Percentiles rank a stretch among this genome's conserved stretches.
These are phyloP conservation scores for Pyrenophora graminea DNA, from an alignment of 2,329 filamentous ascomycete species.

Conservation along the genomic window DNA sequence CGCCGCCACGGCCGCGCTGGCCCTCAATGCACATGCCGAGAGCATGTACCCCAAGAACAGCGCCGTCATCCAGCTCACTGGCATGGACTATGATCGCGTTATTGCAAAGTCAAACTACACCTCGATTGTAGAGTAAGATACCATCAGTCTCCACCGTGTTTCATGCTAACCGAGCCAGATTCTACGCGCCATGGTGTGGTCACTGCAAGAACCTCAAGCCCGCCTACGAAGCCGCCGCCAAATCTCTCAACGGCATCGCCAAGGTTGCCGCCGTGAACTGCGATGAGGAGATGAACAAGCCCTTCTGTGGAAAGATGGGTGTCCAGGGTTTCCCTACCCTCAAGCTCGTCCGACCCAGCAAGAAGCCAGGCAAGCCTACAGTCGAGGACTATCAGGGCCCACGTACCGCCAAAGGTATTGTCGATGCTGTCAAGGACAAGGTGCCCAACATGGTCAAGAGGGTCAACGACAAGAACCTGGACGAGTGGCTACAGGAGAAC, in stretches of 20 bases:
- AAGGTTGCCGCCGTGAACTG: slow-evolving; percentile 96
- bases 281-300: slow-evolving; percentile 91
- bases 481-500: slow-evolving; percentile 70
- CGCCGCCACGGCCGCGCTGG: slow-evolving; percentile 63
- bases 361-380: slow-evolving; percentile 76
- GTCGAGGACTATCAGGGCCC: slow-evolving; percentile 91
- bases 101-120: slow-evolving; percentile 91
- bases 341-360: slow-evolving; percentile 86
- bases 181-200: slow-evolving; percentile 97
- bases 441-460: slow-evolving; percentile 91
- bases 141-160: neutral
- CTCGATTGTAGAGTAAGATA: slow-evolving; percentile 57
- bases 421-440: slow-evolving; percentile 80
- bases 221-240: slow-evolving; percentile 91
- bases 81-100: slow-evolving; percentile 77
- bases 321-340: slow-evolving; percentile 94
- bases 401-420: slow-evolving; percentile 82
- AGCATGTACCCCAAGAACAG: slow-evolving; percentile 85
- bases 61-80: slow-evolving; percentile 80
- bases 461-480: slow-evolving; percentile 77
- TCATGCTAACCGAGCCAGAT: slow-evolving; percentile 62
- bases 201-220: slow-evolving; percentile 97
- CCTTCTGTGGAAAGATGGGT: slow-evolving; percentile 80
- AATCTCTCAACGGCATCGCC: slow-evolving; percentile 84
- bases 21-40: slow-evolving; percentile 70